Evolutionary conservation across 345 rosid genomes (phyloP).

Genomic region (Eucalyptus urophylla): DNA sequence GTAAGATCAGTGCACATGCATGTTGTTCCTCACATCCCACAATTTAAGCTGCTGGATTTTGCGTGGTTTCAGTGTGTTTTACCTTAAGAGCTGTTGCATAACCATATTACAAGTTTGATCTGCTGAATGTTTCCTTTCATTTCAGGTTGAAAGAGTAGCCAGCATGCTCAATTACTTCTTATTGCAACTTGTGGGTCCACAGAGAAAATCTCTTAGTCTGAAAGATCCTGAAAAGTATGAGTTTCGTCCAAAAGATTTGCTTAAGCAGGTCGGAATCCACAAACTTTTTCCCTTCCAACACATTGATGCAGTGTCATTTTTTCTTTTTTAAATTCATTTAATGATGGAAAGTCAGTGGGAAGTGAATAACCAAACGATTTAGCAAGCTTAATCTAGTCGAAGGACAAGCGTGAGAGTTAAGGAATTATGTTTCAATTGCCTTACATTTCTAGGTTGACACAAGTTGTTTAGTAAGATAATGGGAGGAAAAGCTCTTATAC

Average conservation of each 20-base stretch:
- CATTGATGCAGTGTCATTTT: background rate
- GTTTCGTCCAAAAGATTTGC: conserved; percentile 90
- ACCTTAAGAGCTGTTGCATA: background rate
- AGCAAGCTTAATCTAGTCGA: background rate
- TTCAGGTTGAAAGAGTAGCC: conserved; percentile 94
- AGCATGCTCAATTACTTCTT: conserved; percentile 95
- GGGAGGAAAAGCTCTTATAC: background rate
- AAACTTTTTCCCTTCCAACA: background rate
- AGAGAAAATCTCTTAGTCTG: conserved; percentile 78
- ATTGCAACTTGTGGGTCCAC: conserved; percentile 96
- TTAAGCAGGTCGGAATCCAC: conserved; percentile 59
- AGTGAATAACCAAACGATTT: background rate
- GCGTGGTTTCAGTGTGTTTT: background rate
- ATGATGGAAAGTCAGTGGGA: background rate
- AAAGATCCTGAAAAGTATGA: conserved; percentile 97
- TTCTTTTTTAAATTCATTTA: background rate
- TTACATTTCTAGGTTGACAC: background rate
- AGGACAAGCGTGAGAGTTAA: background rate
- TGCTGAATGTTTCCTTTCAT: background rate
- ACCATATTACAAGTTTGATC: background rate
- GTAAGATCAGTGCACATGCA: conserved; percentile 8
- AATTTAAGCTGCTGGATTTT: background rate
- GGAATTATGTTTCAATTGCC: background rate
- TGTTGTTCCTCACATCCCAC: background rate
- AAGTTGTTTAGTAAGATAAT: background rate